Percentiles rank a stretch among this genome's conserved stretches.
Evolutionary conservation across 169 alveolate species (phyloP).

Genomic region (Babesia divergens): DNA sequence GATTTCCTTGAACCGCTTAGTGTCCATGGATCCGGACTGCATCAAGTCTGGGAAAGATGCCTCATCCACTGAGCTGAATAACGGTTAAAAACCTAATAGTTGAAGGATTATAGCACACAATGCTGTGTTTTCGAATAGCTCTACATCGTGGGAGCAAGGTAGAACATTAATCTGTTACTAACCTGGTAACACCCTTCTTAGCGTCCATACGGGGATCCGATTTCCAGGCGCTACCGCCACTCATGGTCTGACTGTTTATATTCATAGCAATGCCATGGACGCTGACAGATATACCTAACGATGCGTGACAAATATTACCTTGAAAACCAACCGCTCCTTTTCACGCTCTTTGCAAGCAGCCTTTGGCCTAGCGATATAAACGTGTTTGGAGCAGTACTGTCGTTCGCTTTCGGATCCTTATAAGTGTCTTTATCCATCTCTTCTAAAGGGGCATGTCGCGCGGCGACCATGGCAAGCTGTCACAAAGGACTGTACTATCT

Average conservation of each 20-base stretch:
- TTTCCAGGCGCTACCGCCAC: conserved; percentile 64
- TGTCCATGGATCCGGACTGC: conserved; percentile 25
- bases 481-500: too few species aligned
- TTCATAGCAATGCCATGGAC: conserved; percentile 62
- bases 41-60: conserved; percentile 53
- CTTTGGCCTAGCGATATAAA: conserved; percentile 54
- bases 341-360: conserved; percentile 22
- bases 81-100: neutral
- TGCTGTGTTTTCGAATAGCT: too few species aligned
- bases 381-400: neutral
- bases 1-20: neutral
- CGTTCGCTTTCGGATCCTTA: neutral
- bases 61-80: conserved; percentile 31
- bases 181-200: neutral
- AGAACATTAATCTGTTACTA: neutral
- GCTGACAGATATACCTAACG: conserved; percentile 51
- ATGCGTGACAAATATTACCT: neutral
- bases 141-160: neutral
- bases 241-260: conserved; percentile 44
- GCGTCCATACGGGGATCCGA: conserved; percentile 12
- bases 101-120: too few species aligned
- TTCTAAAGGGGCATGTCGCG: neutral
- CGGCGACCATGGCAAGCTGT: neutral
- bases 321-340: conserved; percentile 39
- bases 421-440: neutral